A percentile compares a stretch with the other conserved stretches of the same genome.
Evolutionary conservation across 441 rosid species (phyloP).

Genomic region (Mallotus japonicus): DNA sequence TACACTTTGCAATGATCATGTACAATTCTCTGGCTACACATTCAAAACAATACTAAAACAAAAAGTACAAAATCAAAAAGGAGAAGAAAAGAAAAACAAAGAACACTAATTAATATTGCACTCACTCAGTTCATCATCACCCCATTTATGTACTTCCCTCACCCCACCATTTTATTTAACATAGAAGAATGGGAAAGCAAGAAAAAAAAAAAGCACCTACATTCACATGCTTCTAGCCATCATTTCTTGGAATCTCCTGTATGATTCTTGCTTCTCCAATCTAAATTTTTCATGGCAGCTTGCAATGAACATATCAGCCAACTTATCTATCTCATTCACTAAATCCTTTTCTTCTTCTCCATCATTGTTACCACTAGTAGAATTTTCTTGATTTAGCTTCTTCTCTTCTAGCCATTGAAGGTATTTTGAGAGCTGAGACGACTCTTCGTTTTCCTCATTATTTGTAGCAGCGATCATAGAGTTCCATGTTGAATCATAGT

Average conservation of each 20-base stretch:
- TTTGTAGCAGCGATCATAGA: constrained; percentile 33
- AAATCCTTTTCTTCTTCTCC: constrained; percentile 24
- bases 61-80: background rate
- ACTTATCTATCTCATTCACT: constrained; percentile 59
- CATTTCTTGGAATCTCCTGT: constrained; percentile 81
- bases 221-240: constrained; percentile 59
- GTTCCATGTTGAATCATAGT: constrained; percentile 52
- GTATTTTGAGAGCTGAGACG: constrained; percentile 56
- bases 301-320: constrained; percentile 83
- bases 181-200: constrained; percentile 34
- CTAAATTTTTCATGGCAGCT: constrained; percentile 71
- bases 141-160: constrained; percentile 20
- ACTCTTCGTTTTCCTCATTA: constrained; percentile 17
- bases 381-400: constrained; percentile 25
- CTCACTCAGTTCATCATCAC: background rate
- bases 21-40: constrained; percentile 25
- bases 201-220: constrained; percentile 1
- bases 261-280: constrained; percentile 91
- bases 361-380: background rate
- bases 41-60: too few species aligned
- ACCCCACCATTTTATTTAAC: constrained; percentile 24
- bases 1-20: constrained; percentile 3
- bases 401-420: constrained; percentile 73
- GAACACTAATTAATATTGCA: background rate
- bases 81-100: background rate